Conservation (phyloP, 108 stramenopile genomes). For the Pseudonitzschia multiseries region DNA sequence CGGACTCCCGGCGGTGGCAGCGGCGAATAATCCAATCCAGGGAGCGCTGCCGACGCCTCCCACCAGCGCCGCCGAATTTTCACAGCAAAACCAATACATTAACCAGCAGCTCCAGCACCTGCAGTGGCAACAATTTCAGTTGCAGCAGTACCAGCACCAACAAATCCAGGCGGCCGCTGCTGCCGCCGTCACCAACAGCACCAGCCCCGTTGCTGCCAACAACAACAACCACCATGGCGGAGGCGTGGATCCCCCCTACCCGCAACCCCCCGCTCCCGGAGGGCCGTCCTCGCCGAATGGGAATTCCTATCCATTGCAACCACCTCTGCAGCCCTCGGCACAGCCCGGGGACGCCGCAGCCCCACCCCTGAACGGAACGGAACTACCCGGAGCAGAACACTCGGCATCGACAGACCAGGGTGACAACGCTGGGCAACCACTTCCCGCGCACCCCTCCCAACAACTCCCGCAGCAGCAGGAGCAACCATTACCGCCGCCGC, state of each 20-base stretch:
- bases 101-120: conserved; percentile 46
- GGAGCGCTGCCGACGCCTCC: conserved; percentile 32
- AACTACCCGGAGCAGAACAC: neutral
- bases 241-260: neutral
- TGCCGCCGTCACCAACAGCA: conserved; percentile 6
- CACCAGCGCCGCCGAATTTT: conserved; percentile 28
- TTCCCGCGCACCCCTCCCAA: neutral
- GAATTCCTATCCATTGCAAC: conserved; percentile 4
- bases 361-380: neutral
- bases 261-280: conserved; percentile 3
- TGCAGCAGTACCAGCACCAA: conserved; percentile 48
- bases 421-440: neutral
- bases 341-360: neutral
- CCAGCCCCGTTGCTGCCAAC: too few species aligned
- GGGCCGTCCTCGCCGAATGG: neutral
- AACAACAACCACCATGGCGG: neutral
- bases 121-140: conserved; percentile 50
- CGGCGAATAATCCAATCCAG: too few species aligned
- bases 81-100: conserved; percentile 42
- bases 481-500: neutral
- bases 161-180: conserved; percentile 4
- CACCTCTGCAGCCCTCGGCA: neutral
- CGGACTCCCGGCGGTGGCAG: neutral
- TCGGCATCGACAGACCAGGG: neutral
- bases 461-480: neutral